Percentiles rank a stretch among this genome's conserved stretches.
These are phyloP conservation scores for Conidiobolus coronatus DNA, from an alignment of 371 early-diverging fungal species.

Conservation along the genomic window DNA sequence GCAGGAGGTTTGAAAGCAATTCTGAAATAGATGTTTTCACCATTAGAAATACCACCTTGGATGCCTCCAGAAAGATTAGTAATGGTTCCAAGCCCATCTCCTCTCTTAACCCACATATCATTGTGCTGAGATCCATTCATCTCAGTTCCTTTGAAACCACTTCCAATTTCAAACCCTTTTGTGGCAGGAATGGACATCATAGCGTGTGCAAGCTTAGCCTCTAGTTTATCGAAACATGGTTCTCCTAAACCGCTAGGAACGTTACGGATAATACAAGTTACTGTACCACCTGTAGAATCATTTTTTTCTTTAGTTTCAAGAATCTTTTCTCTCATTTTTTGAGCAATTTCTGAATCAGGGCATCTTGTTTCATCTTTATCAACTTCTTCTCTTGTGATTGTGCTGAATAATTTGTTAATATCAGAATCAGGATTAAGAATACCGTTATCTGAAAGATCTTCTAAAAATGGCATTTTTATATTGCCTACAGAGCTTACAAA, in stretches of 20 bases:
- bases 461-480: constrained; percentile 46
- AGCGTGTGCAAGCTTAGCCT: constrained; percentile 93
- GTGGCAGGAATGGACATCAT: constrained; percentile 97
- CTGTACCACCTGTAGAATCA: constrained; percentile 89
- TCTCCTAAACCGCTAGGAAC: constrained; percentile 89
- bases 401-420: constrained; percentile 36
- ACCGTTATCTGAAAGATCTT: constrained; percentile 16
- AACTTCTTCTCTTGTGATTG: constrained; percentile 41
- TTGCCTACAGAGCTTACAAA: constrained; percentile 80
- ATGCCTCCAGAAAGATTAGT: constrained; percentile 92
- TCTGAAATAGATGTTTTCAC: constrained; percentile 86
- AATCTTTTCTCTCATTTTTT: constrained; percentile 50
- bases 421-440: constrained; percentile 13
- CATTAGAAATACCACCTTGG: constrained; percentile 92
- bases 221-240: constrained; percentile 93
- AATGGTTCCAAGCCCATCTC: constrained; percentile 37
- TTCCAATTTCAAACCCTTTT: constrained; percentile 92
- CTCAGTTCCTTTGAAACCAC: constrained; percentile 71
- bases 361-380: constrained; percentile 52
- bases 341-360: constrained; percentile 32
- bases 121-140: constrained; percentile 81
- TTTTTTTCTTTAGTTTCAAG: constrained; percentile 45
- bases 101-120: constrained; percentile 54
- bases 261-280: constrained; percentile 90
- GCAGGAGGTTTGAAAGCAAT: constrained; percentile 94